Conservation (phyloP, 371 early-diverging fungal species). For the Circinella minor region DNA sequence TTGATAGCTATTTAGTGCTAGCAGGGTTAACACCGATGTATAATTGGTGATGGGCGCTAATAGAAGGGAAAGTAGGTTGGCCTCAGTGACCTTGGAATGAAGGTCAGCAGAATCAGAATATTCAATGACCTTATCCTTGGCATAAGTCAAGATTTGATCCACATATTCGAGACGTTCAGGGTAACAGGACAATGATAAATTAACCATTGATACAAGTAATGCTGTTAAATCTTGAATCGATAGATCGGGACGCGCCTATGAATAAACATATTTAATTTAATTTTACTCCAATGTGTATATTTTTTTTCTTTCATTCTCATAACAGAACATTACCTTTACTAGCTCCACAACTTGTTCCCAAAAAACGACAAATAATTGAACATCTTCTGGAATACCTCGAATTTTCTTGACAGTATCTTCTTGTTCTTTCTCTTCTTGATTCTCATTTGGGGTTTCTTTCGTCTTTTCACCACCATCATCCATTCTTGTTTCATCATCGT, state of each 20-base stretch:
- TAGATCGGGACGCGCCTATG: conserved; percentile 80
- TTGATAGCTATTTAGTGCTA: conserved; percentile 72
- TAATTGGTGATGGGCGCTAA: conserved; percentile 80
- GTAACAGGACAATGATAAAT: conserved; percentile 91
- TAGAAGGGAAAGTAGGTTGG: conserved; percentile 68
- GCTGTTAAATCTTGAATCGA: conserved; percentile 89
- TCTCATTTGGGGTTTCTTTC: conserved; percentile 23
- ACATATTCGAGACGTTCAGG: conserved; percentile 86
- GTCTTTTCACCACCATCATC: conserved; percentile 23
- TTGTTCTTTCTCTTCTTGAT: conserved; percentile 3
- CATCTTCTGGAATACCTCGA: conserved; percentile 83
- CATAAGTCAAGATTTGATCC: conserved; percentile 87
- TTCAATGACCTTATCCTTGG: conserved; percentile 66
- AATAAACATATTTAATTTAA: background rate
- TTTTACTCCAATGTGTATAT: no score
- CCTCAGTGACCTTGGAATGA: conserved; percentile 61
- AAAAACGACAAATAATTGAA: conserved; percentile 91
- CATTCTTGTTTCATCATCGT: conserved; percentile 23
- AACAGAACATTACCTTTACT: conserved; percentile 66
- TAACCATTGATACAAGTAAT: conserved; percentile 82
- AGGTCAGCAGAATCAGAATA: conserved; percentile 59
- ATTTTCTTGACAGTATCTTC: conserved; percentile 41
- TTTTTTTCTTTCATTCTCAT: background rate
- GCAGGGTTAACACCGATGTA: conserved; percentile 61
- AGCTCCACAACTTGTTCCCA: conserved; percentile 93